Evolutionary conservation across 2,329 filamentous ascomycete genomes (phyloP).

Genomic region (Fusarium anthophilum): DNA sequence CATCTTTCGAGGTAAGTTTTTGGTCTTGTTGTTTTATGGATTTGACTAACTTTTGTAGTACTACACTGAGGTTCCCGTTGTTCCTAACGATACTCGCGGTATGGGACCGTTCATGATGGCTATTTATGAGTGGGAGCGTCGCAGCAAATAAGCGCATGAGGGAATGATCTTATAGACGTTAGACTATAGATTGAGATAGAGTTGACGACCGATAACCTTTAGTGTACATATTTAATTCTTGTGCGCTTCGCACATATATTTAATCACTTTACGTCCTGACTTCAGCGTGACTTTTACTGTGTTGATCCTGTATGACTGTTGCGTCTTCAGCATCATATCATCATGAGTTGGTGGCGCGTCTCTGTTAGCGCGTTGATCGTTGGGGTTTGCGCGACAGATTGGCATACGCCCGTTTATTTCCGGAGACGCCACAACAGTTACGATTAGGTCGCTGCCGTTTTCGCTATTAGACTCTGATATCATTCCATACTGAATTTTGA

Average conservation of each 20-base stretch:
- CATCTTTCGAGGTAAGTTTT: constrained; percentile 57
- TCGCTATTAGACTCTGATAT: neutral
- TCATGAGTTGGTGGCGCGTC: neutral
- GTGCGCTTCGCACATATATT: neutral
- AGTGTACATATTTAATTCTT: neutral
- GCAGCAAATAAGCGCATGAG: constrained; percentile 10
- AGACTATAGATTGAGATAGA: constrained; percentile 3
- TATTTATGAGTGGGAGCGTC: constrained; percentile 42
- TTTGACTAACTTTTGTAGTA: constrained; percentile 29
- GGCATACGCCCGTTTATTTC: neutral
- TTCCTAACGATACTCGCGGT: constrained; percentile 43
- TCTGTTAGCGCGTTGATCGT: neutral
- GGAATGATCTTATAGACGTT: neutral
- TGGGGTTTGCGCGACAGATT: neutral
- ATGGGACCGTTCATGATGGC: constrained; percentile 45
- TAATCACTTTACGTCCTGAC: neutral
- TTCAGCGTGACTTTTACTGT: fast-evolving
- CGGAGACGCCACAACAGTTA: neutral
- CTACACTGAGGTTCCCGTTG: constrained; percentile 40
- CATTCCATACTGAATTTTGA: neutral
- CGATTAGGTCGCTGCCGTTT: neutral
- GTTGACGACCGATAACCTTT: neutral
- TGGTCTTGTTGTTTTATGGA: fast-evolving
- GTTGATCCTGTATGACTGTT: fast-evolving
- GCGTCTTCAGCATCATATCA: neutral